Base-by-base conservation (phyloP, 495 filamentous ascomycete genomes). In the Cairneyella variabilis region DNA sequence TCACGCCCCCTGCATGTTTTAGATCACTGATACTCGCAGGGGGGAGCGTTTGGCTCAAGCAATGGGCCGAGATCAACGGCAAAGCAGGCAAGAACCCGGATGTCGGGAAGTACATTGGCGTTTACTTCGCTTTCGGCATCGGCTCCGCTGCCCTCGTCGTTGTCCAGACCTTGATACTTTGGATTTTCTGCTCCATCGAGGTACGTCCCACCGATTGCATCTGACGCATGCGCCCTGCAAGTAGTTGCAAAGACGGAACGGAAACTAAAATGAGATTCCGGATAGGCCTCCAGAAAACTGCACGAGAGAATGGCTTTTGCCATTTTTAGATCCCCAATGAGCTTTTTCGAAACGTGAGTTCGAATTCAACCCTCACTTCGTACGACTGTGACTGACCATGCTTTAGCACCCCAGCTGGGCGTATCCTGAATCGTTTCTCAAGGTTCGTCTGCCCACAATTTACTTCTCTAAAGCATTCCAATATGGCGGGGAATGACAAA, bases 101-200 rank as follows among this genome's bases (percentile, higher is more conserved):
- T 12, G 78, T 90, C 49, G 95, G 85, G 47, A 95, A 89, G 64
- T 97, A 92, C 65, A 86, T 99, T 59, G 91, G 92, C 23, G 77
- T 97, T 54, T 99, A 97, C 69, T 87, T 97, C 65, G 89, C 88
- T 21, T 87, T 99, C 68, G 95, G 95, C 26, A 68, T 97, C 41
- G 95, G 95, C n/a, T 83, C 88, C 18, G 85, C 95, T 22, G 77
- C 77, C 26, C 73, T 99, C 57, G 90, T 92, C 17, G 89, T 97
- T 37, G 61, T 93, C 30, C 95, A 99, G 71, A 96, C 92, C 23
- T 73, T 99, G 51, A 91, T 99, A 53, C 74, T 99, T 17, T 97
- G 92, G 92, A 96, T 99, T 57, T 97, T 97, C 72, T 99, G 95
- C 71, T 96, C 95, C 2, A 97, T 99, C 56, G 91, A 97, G 79